Evolutionary conservation across 805 yeast genomes (phyloP), one percentile per base, ranked within the genome.

Genomic region (Candida ovalis): DNA sequence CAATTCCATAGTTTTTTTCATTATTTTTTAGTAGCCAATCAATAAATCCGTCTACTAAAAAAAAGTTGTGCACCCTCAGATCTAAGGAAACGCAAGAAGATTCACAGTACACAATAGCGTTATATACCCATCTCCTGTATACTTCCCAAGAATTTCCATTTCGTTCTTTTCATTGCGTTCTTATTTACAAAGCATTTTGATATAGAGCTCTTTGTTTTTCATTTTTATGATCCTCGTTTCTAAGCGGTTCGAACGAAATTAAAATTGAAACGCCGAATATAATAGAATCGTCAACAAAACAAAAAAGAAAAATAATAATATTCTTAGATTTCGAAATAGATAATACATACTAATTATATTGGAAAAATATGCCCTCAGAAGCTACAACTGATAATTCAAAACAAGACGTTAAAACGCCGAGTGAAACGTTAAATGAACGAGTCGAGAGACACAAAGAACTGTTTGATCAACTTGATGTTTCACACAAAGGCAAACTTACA

Each of bases 401-500:
- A 15, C 15, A 32, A 15, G 18, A 32, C 9, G 22, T 6, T 13
- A 21, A 12, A 1, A 22, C 24, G 25, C n/a, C 17, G 4, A 27
- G 18, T 3, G 67, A 61, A 46, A 47, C 61, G 15, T 22, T 46
- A 5, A 53, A 45, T 9, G 61, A 60, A 25, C 56, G 55, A 43
- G 48, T 55, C 18, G 43, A 56, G 44, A 72, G 80, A 44, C 72
- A 73, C 52, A 55, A 57, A 49, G 56, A 60, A 43, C 60, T 80
- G 18, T 81, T 76, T 53, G 59, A 67, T 21, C 56, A 65, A 40
- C 69, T 80, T 22, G 85, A 80, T 55, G 56, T 67, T 17, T 53
- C 68, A 22, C 63, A 71, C 21, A 62, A 66, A n/a, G 85, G 85
- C 1, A 72, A 70, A 49, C 70, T 81, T 46, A 72, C 80, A 1